Conservation (phyloP, 1,284 basidiomycete genomes). For the Garcileccinum viscosum region DNA sequence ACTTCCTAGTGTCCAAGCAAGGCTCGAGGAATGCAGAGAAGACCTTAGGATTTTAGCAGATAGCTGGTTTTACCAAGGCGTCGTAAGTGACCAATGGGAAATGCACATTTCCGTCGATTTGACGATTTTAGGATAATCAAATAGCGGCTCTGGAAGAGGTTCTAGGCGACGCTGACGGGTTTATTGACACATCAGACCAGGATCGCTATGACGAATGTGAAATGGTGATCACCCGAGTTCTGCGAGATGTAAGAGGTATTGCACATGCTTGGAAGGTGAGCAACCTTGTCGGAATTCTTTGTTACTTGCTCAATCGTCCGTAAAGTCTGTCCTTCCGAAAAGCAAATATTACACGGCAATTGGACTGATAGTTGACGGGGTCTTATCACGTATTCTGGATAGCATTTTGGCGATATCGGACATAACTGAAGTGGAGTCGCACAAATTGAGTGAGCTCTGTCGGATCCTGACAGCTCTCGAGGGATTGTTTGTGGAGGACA, state of each 20-base stretch:
- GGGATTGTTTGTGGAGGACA: constrained; percentile 76
- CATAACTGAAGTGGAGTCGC: constrained; percentile 91
- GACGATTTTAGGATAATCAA: constrained; percentile 29
- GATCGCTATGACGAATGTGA: constrained; percentile 82
- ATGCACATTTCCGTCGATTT: constrained; percentile 10
- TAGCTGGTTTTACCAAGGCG: constrained; percentile 70
- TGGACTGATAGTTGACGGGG: constrained; percentile 78
- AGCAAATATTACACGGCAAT: constrained; percentile 73
- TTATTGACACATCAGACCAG: constrained; percentile 77
- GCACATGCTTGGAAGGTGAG: constrained; percentile 79
- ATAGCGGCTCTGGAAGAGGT: constrained; percentile 21
- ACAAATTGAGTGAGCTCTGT: constrained; percentile 82
- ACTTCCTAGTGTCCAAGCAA: constrained; percentile 46
- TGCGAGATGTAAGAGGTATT: constrained; percentile 71
- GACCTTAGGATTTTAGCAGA: constrained; percentile 61
- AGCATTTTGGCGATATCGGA: constrained; percentile 85
- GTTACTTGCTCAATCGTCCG: constrained; percentile 14
- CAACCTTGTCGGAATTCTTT: not conserved
- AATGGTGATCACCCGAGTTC: constrained; percentile 68
- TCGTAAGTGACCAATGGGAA: constrained; percentile 53
- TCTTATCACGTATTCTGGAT: constrained; percentile 71
- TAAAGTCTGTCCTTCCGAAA: constrained; percentile 62
- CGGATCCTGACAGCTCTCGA: constrained; percentile 82
- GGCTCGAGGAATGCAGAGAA: constrained; percentile 55
- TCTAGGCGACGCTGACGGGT: constrained; percentile 72